Evolutionary conservation across 495 filamentous ascomycete genomes (phyloP), one percentile per base, ranked within the genome.

Genomic region (Hypoxylon perforatum): DNA sequence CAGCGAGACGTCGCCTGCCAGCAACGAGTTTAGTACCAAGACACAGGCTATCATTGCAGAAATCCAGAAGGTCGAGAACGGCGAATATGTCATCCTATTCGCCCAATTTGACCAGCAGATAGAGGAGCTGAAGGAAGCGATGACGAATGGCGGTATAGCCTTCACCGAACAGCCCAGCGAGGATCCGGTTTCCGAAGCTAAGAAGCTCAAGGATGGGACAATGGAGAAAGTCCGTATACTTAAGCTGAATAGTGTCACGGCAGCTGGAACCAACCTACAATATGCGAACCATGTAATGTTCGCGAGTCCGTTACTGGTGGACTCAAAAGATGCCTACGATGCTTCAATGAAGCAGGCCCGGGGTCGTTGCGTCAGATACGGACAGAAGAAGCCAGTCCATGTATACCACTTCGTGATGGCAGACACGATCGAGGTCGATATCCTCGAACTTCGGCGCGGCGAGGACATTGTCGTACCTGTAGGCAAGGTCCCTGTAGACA

Each of bases 261-360:
- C 91, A 15, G 85, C 91, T 8, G 92, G 92, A 25, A 74, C 85
- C 17, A 96, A 96, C 69, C 77, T 95, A 2, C 87, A 88, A 47
- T 82, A 84, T 38, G 91, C 91, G 0, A 93, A 91, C 57, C 92
- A 95, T 62, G 79, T 94, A 30, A 84, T 96, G 49, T 94, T 96
- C 72, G 75, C 90, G 10, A 84, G 82, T 0, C 91, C 92, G 1
- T 77, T 88, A 2, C 75, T 83, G 0, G 65, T 78, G 4, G 52
- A 28, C 8, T 80, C 84, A 1, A 82, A 89, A 48, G 78, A 87
- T 23, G 77, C 83, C 11, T 93, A 88, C 63, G 78, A 87, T 1
- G 78, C 83, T 2, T 77, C 76, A 3, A 88, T 90, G 80, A 86
- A 79, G 0, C 92, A 96, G 67, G 91, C 91, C 0, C 86, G 88